Base-by-base conservation (phyloP, 805 yeast species). In the Saccharomycopsis sp. region DNA sequence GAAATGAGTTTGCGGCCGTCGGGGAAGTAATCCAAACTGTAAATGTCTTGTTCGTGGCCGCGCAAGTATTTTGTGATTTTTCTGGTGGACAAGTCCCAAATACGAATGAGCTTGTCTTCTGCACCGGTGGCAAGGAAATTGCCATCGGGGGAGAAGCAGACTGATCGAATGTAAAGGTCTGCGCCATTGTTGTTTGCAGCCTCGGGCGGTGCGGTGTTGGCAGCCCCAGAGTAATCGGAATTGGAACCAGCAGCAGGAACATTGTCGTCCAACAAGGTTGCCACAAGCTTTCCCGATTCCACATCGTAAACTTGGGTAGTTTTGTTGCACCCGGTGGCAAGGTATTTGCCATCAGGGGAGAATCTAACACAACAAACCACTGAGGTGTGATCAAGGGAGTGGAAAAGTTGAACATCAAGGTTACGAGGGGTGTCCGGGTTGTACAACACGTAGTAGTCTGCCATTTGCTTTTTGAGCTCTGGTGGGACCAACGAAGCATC, bases 31-130 rank as follows among this genome's bases (percentile, higher is more conserved):
- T 86, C 96, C 52, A 89, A 70, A 9, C 96, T 88, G 64, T 89
- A 92, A 52, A 89, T 88, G 64, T 89, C 98, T 67, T 92, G 98
- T 61, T 88, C 96, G 59, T 89, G 97, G 39, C 98, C 98, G 49
- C 79, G 72, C 58, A 89, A 69, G 52, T 84, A 80, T 63, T 83
- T 81, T 50, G 87, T 83, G 54, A 88, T 83, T 55, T 88, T 77
- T 61, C 82, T 73, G 21, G 89, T 77, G 39, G 83, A 72, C 58
- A 89, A 75, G 60, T 89, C 96, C 98, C 98, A 89, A 54, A 89
- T 88, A 60, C 97, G 77, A 53, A 92, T 92, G 50, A 82, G 72
- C 60, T 80, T 81, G 60, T 82, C 94, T 62, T 82, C 94, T 30
- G 92, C 89, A 57, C 94, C 81, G 7, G 81, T 75, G 26, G 81